Base-by-base conservation (phyloP, 139 green algal species). In the Gonium pectorale region DNA sequence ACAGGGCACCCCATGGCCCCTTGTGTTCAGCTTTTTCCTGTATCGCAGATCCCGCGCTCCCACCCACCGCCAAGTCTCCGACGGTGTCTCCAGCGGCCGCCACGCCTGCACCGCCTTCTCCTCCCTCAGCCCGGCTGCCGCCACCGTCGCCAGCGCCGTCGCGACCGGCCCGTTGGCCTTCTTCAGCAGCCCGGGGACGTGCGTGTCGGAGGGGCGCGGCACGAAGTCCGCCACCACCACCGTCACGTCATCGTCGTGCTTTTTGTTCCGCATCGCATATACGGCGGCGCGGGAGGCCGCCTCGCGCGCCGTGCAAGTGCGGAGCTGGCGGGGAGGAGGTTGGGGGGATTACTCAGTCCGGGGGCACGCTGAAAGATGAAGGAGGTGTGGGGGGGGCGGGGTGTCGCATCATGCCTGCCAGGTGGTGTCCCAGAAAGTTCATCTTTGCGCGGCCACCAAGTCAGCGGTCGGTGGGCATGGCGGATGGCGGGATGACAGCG, bases 221-320 rank as follows among this genome's bases (percentile, higher is more conserved):
- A 91, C 66, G 31, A 95, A 91, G 84, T 96, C 93, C 26, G 94
- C 86, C 9, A 95, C 91, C 24, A 95, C 41, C 37, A 90, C 89
- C 21, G 79, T 86, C 33, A 87, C 54, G 41, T 86, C 79, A 56
- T 87, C 60, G 70, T 79, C 52, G 40, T 69, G 62, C 27, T 41
- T 37, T 49, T 73, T 77, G 62, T 71, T 86, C 52, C 66, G 64
- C 33, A 90, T 74, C 60, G 87, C 81, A 67, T 40, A 66, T 31
- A 83, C 22, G 0, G 70, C 56, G 29, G 84, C 59, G n/a, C 70
- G 70, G 54, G 38, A 43, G 60, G 51, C 67, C 13, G 81, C 68
- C 64, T 85, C 79, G 49, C 64, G 64, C 33, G 63, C 64, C 26
- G 29, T 85, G 64, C 60, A 77, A 15, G 64, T 67, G 35, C 79